Evolutionary conservation across 352 stramenopile species (phyloP).

Genomic region (Pythium oligandrum): DNA sequence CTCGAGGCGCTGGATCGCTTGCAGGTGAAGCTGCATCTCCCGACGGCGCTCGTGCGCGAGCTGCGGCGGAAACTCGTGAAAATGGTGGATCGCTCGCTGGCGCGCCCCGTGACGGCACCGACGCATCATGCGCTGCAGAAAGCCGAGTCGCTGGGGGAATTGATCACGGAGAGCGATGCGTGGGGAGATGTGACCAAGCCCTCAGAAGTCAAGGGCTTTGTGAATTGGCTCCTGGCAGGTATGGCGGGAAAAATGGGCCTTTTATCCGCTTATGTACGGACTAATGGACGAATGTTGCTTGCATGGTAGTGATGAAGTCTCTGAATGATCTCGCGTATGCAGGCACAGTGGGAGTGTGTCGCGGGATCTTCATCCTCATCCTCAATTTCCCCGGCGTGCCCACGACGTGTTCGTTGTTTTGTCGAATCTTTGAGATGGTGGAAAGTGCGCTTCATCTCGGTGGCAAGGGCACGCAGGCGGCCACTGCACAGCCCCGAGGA

Average conservation of each 20-base stretch:
- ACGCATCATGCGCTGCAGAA: slow-evolving; percentile 18
- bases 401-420: slow-evolving; percentile 60
- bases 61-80: slow-evolving; percentile 61
- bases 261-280: no score
- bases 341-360: slow-evolving; percentile 49
- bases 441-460: slow-evolving; percentile 58
- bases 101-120: slow-evolving; percentile 21
- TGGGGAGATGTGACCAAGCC: slow-evolving; percentile 45
- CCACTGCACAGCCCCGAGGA: not conserved
- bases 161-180: slow-evolving; percentile 49
- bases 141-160: slow-evolving; percentile 27
- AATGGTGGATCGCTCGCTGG: slow-evolving; percentile 55
- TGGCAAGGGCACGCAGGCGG: not conserved
- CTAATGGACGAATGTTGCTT: no score
- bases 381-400: slow-evolving; percentile 73
- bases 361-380: slow-evolving; percentile 68
- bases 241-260: not conserved
- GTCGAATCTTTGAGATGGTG: slow-evolving; percentile 61
- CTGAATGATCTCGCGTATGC: slow-evolving; percentile 51
- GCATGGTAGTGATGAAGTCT: slow-evolving; percentile 34
- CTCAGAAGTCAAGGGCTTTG: slow-evolving; percentile 60
- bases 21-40: slow-evolving; percentile 64
- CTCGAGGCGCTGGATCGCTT: slow-evolving; percentile 70
- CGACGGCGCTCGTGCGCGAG: slow-evolving; percentile 66
- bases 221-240: slow-evolving; percentile 63